Base-by-base conservation (phyloP, 2,329 filamentous ascomycete genomes). In the Trichophyton verrucosum region DNA sequence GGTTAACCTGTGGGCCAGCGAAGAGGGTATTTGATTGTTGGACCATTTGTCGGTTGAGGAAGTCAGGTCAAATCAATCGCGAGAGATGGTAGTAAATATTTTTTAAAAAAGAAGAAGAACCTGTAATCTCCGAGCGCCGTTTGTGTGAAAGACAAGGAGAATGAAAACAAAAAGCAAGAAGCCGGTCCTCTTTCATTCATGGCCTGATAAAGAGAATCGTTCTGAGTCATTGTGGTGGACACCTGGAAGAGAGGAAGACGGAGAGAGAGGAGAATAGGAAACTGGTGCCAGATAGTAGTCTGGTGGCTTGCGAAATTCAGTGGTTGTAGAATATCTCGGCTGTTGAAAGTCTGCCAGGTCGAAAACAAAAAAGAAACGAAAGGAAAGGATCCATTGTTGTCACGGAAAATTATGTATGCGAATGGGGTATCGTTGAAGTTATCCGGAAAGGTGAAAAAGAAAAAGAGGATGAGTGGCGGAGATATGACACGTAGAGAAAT, bases 401-500 rank as follows among this genome's bases (percentile, higher is more conserved):
- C 30, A 55, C 51, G 30, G 51, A 55, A 38, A 55, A 55, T n/a
- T 36, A 55, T 55, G 24, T 55, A 55, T 36, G 46, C 46, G 22
- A 51, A 51, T 51, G 46, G 51, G 51, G 51, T 55, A 55, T 55
- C 51, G 51, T 55, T 27, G 30, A 55, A 27, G 51, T 55, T 36
- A 36, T 55, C 46, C 46, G 46, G 46, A 15, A 24, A 22, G 40
- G 46, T 51, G 36, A 36, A 24, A 58, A 42, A n/a, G 24, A 11
- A n/a, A 11, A 24, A 22, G 33, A 11, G 36, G 13, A 8, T 58
- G 56, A 36, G 38, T 27, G 56, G 36, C 24, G 20, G 38, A 24
- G 36, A 44, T n/a, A 58, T 58, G 56, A 36, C 51, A 36, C 51
- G 51, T 55, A 55, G 51, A 55, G 30, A 55, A 36, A 55, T 51